Evolutionary conservation across 345 rosid genomes (phyloP).

Genomic region (Hirschfeldia incana): DNA sequence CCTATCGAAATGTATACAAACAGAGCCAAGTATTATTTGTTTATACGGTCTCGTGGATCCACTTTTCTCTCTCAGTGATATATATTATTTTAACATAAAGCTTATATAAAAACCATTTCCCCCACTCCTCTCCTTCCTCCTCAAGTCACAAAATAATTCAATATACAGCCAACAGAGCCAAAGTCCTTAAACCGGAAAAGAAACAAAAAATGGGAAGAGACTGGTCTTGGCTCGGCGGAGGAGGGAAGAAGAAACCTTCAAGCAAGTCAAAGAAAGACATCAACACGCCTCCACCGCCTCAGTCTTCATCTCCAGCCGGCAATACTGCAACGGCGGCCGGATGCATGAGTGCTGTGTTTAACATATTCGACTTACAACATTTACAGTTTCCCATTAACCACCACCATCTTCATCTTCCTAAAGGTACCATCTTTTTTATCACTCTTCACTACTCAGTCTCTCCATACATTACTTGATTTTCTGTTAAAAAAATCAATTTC

Average conservation of each 20-base stretch:
- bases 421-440: conserved; percentile 22
- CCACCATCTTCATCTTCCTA: conserved; percentile 48
- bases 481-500: not conserved
- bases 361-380: conserved; percentile 72
- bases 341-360: conserved; percentile 78
- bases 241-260: conserved; percentile 37
- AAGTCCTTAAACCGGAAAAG: conserved; percentile 11
- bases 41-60: conserved; percentile 32
- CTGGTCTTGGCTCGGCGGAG: conserved; percentile 57
- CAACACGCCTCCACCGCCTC: not conserved
- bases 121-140: conserved; percentile 28
- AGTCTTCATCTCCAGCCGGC: conserved; percentile 12
- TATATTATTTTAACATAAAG: not conserved
- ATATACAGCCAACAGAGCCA: conserved; percentile 19
- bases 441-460: not conserved
- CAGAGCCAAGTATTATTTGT: not conserved
- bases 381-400: conserved; percentile 54
- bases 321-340: conserved; percentile 45
- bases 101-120: conserved; percentile 16
- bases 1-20: not conserved
- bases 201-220: conserved; percentile 62
- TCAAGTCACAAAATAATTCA: conserved; percentile 30
- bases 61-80: conserved; percentile 28
- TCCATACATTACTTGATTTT: not conserved
- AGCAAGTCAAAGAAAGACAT: conserved; percentile 38